These are phyloP conservation scores for Starmerella sp. DNA, from an alignment of 805 yeast genomes.

Conservation along the genomic window DNA sequence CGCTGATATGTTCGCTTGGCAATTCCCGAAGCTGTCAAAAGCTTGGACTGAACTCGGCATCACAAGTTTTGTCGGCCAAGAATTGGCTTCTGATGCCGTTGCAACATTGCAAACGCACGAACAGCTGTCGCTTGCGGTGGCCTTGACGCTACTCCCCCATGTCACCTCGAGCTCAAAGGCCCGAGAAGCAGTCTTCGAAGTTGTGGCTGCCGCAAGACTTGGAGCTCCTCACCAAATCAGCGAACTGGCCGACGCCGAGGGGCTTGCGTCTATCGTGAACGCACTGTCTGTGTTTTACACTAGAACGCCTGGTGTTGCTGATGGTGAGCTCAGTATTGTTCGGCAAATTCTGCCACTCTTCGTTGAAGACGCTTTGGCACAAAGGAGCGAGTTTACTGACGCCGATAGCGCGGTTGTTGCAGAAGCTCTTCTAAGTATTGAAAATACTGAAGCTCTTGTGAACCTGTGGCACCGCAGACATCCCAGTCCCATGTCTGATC, in stretches of 20 bases:
- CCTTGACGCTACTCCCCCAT: conserved; percentile 18
- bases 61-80: conserved; percentile 18
- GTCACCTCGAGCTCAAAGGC: conserved; percentile 13
- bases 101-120: neutral
- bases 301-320: neutral
- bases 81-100: conserved; percentile 14
- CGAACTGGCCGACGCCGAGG: neutral
- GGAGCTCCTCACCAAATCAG: conserved; percentile 11
- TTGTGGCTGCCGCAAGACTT: conserved; percentile 21
- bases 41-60: conserved; percentile 9
- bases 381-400: neutral
- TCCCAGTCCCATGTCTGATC: neutral
- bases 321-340: conserved; percentile 5
- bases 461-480: neutral
- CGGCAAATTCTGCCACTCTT: conserved; percentile 9
- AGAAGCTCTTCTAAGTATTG: conserved; percentile 6
- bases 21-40: conserved; percentile 14
- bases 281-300: conserved; percentile 6
- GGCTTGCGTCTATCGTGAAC: neutral
- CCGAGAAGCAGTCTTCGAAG: conserved; percentile 18
- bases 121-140: conserved; percentile 11
- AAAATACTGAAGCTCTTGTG: neutral
- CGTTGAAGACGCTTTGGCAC: conserved; percentile 13
- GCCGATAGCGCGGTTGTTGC: conserved; percentile 7
- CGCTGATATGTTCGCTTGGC: conserved; percentile 24